Conservation (phyloP, 176 grass and related monocot species). For the Lolium rigidum region DNA sequence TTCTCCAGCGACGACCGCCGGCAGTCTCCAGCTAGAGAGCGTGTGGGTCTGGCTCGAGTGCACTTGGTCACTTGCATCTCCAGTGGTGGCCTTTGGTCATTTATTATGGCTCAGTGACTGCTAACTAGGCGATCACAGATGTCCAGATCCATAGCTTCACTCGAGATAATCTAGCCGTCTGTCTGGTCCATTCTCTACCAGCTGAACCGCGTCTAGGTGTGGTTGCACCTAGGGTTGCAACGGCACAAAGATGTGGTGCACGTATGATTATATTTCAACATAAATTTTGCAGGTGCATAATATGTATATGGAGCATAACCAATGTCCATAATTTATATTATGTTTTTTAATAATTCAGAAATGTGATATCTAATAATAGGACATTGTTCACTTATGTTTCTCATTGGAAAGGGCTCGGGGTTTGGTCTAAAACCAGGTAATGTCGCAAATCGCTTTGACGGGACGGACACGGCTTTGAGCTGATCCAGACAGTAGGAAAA, state of each 20-base stretch:
- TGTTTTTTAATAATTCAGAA: too few relatives aligned
- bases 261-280: too few relatives aligned
- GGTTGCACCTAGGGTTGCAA: not conserved
- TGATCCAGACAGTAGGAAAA: slow-evolving; percentile 10
- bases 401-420: too few relatives aligned
- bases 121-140: not conserved
- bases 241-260: too few relatives aligned
- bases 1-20: not conserved
- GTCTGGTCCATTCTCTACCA: not conserved
- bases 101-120: not conserved
- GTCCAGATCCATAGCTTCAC: slow-evolving; percentile 7
- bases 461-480: not conserved
- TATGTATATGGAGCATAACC: too few relatives aligned
- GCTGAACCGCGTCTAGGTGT: not conserved
- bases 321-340: too few relatives aligned
- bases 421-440: not conserved
- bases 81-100: not conserved
- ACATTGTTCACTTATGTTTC: too few relatives aligned
- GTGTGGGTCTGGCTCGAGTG: not conserved
- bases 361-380: too few relatives aligned
- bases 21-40: not conserved
- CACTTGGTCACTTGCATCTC: not conserved
- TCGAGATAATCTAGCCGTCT: not conserved
- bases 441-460: not conserved
- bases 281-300: too few relatives aligned